A percentile compares a stretch with the other conserved stretches of the same genome.
Evolutionary conservation across 768 basidiomycete genomes (phyloP).

Genomic region (Dioszegia crocea): DNA sequence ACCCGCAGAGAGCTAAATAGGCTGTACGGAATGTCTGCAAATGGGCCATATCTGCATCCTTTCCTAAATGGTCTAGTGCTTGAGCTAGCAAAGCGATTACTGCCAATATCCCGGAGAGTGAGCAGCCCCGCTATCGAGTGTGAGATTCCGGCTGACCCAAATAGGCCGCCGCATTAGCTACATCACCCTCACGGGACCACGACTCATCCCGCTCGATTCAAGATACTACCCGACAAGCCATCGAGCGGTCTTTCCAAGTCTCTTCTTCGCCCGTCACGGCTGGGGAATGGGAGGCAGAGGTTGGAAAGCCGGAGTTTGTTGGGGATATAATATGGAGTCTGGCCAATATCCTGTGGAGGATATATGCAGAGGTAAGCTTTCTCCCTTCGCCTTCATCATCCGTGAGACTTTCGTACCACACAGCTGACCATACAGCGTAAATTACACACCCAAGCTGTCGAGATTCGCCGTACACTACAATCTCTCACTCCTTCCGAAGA

Average conservation of each 20-base stretch:
- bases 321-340: slow-evolving; percentile 37
- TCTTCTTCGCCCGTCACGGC: slow-evolving; percentile 15
- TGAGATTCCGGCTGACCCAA: background rate
- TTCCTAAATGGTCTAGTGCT: slow-evolving; percentile 34
- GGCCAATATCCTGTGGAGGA: slow-evolving; percentile 37
- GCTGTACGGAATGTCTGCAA: slow-evolving; percentile 26
- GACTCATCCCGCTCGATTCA: slow-evolving; percentile 33
- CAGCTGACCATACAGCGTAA: slow-evolving; percentile 22
- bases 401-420: too few species aligned
- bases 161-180: slow-evolving; percentile 28
- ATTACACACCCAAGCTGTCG: slow-evolving; percentile 39
- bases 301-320: slow-evolving; percentile 9
- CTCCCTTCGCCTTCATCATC: background rate
- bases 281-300: slow-evolving; percentile 21
- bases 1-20: slow-evolving; percentile 31
- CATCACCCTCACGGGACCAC: slow-evolving; percentile 22
- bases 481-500: slow-evolving; percentile 30
- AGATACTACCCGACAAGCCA: slow-evolving; percentile 34
- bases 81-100: slow-evolving; percentile 12
- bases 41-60: slow-evolving; percentile 25
- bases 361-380: slow-evolving; percentile 36
- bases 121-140: too few species aligned
- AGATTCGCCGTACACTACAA: slow-evolving; percentile 20
- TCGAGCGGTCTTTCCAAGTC: slow-evolving; percentile 36
- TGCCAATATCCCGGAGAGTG: slow-evolving; percentile 14